A percentile compares a stretch with the other conserved stretches of the same genome.
Conservation (phyloP, 1,284 basidiomycete genomes). For the Phlebopus sp. region DNA sequence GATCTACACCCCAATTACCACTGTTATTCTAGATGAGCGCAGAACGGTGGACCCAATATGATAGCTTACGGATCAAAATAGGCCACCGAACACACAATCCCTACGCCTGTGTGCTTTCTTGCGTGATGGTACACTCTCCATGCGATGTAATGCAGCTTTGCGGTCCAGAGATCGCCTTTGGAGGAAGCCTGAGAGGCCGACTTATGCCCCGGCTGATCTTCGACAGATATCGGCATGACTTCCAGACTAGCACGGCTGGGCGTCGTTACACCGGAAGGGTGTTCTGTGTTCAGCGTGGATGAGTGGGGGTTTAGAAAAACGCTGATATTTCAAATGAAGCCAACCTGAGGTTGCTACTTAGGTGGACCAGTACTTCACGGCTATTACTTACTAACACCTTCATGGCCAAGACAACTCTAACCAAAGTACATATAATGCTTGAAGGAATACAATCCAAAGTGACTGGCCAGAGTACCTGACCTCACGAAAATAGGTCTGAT, state of each 20-base stretch:
- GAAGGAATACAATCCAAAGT: background rate
- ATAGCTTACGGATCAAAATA: slow-evolving; percentile 54
- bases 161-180: slow-evolving; percentile 16
- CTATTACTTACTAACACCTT: too few relatives aligned
- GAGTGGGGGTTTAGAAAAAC: background rate
- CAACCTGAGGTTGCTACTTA: too few relatives aligned
- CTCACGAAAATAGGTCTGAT: background rate
- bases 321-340: background rate
- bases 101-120: slow-evolving; percentile 46
- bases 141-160: slow-evolving; percentile 16
- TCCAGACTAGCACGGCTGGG: background rate
- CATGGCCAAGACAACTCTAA: too few relatives aligned
- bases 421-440: too few relatives aligned
- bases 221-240: slow-evolving; percentile 14
- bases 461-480: background rate
- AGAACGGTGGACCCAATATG: too few relatives aligned
- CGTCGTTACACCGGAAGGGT: too few relatives aligned
- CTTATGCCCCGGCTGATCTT: slow-evolving; percentile 7
- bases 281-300: background rate
- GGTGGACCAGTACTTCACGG: too few relatives aligned
- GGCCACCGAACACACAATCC: slow-evolving; percentile 50
- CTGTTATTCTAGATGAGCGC: slow-evolving; percentile 23
- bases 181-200: background rate
- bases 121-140: slow-evolving; percentile 37
- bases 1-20: slow-evolving; percentile 60